Evolutionary conservation across 2,329 filamentous ascomycete species (phyloP).

Genomic region (Alternaria arbusti): DNA sequence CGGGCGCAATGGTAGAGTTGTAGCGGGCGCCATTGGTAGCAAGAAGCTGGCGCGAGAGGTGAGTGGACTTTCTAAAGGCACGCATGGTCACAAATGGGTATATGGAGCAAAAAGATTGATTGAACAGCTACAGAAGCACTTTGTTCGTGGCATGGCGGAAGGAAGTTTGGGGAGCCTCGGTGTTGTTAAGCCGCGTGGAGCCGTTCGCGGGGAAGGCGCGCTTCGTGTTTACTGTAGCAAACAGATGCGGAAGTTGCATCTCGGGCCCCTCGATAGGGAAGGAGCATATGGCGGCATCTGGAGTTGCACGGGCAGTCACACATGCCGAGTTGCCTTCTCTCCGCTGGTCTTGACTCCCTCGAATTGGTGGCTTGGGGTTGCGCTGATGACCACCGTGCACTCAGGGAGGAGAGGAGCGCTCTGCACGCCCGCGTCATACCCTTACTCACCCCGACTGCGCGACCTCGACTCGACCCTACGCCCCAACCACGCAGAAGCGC

Average conservation of each 20-base stretch:
- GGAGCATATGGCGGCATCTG: background rate
- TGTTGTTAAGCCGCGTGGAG: slow-evolving; percentile 30
- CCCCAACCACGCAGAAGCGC: background rate
- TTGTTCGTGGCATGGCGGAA: slow-evolving; percentile 15
- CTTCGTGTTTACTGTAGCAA: slow-evolving; percentile 21
- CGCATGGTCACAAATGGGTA: slow-evolving; percentile 38
- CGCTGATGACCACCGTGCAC: slow-evolving; percentile 17
- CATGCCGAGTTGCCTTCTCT: background rate
- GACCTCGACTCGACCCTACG: background rate
- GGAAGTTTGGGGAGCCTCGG: slow-evolving; percentile 32
- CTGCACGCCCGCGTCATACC: slow-evolving; percentile 15
- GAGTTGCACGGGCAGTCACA: background rate
- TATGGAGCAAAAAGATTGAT: slow-evolving; percentile 16
- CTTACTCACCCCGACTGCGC: background rate
- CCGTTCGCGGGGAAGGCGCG: slow-evolving; percentile 31
- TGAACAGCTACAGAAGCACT: slow-evolving; percentile 25
- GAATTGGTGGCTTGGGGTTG: background rate
- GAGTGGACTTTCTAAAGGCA: slow-evolving; percentile 41
- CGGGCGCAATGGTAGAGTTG: slow-evolving; percentile 38
- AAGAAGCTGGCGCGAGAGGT: slow-evolving; percentile 45
- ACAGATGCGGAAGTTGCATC: slow-evolving; percentile 5
- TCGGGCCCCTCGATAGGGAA: slow-evolving; percentile 6
- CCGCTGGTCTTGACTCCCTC: background rate
- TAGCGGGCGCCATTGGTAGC: slow-evolving; percentile 37
- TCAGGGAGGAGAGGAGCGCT: background rate